Base-by-base conservation (phyloP, 805 yeast genomes). In the Suhomyces vadensis region DNA sequence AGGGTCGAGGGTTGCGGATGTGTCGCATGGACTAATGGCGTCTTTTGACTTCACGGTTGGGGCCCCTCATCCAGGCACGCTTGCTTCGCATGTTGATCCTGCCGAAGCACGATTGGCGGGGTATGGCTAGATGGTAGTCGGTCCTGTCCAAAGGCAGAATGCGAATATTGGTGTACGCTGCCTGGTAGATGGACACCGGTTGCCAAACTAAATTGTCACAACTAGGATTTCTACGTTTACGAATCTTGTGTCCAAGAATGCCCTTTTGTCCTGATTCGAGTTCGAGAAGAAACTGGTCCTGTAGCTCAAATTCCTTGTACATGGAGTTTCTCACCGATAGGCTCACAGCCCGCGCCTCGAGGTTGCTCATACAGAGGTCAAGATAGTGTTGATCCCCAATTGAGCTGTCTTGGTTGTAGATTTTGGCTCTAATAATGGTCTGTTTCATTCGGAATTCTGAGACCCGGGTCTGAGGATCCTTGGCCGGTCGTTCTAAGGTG, bases 21-120 rank as follows among this genome's bases (percentile, higher is more conserved):
- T 13, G 14, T 13, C n/a, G 31, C 14, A 6, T 10, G n/a, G 14
- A 13, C 6, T 27, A 11, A 13, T 13, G n/a, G n/a, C n/a, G 14
- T 11, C 14, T 10, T 7, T 24, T 7, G 26, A 24, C 26, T 7
- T 22, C 24, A 10, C 25, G 41, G 31, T 51, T 46, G 10, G 51
- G 62, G 11, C 53, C 52, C 27, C 74, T 55, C 2, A 55, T 49
- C 75, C 75, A 69, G 5, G 75, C 75, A 19, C 69, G 48, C 31
- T 63, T 64, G 26, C 48, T 53, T 41, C 75, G 53, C 75, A 69
- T 69, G 48, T 67, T 69, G 29, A 69, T 62, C 35, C 57, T 61
- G 5, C 75, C 75, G 46, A 69, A 69, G 47, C 74, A 67, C 2
- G 70, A 65, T 10, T 49, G 44, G 11, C 31, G 35, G 2, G 74